phyloP scores from a whole-genome alignment of 2,329 filamentous ascomycete species.

The Calonectria leucothoes region DNA sequence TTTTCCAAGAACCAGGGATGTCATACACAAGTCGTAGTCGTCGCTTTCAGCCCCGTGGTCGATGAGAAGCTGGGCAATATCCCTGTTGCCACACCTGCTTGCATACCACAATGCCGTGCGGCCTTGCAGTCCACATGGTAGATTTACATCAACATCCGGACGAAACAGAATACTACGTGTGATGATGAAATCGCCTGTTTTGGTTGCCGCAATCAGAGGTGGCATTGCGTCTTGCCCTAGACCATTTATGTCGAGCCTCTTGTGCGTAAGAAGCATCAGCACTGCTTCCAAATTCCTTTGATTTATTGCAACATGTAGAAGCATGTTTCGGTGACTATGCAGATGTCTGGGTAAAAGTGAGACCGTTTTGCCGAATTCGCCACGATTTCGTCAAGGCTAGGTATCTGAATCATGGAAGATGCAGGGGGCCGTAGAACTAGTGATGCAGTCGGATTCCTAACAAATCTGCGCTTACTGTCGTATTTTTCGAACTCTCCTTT shows the following conservation, averaged over 20 bases:
- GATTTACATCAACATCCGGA: background rate
- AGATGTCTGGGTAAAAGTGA: background rate
- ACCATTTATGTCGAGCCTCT: background rate
- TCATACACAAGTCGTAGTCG: too few species aligned
- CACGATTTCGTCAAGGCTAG: too few species aligned
- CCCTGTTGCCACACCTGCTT: background rate
- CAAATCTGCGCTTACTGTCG: too few species aligned
- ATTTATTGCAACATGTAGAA: too few species aligned
- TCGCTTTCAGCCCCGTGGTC: too few species aligned
- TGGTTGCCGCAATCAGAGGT: background rate
- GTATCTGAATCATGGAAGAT: too few species aligned
- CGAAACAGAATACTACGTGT: background rate
- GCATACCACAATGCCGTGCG: background rate
- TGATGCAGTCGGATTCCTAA: too few species aligned
- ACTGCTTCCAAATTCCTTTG: background rate
- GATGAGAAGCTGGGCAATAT: background rate
- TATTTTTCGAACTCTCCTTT: too few species aligned
- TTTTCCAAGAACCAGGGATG: too few species aligned
- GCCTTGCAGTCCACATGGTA: background rate
- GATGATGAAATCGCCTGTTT: background rate
- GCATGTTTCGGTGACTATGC: too few species aligned
- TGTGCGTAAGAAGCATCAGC: background rate
- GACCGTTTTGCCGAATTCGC: background rate
- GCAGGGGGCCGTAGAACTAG: too few species aligned
- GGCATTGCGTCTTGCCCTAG: too few species aligned